Conservation (phyloP, 306 rosid species). For the Pueraria montana region DNA sequence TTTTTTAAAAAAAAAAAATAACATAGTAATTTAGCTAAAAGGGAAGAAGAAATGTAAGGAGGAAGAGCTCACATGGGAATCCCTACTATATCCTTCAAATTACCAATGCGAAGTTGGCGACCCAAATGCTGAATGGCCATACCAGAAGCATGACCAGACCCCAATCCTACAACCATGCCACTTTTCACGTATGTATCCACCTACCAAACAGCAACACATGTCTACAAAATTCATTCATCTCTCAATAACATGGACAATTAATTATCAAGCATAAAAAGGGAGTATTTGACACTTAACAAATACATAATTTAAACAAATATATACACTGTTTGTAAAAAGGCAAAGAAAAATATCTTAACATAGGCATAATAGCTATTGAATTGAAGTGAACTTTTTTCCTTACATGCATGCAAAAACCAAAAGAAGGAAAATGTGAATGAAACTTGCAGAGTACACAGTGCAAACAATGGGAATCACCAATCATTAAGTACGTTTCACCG, state of each 20-base stretch:
- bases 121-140: conserved; percentile 92
- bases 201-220: conserved; percentile 56
- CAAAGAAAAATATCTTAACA: not conserved
- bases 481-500: not conserved
- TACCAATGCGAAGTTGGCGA: conserved; percentile 78
- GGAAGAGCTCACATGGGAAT: conserved; percentile 79
- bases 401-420: not conserved
- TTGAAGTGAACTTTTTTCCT: conserved; percentile 17
- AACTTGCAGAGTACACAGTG: not conserved
- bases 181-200: conserved; percentile 79
- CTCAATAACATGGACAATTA: not conserved
- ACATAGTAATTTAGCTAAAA: not conserved
- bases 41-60: conserved; percentile 23
- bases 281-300: not conserved
- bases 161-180: conserved; percentile 91
- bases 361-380: not conserved
- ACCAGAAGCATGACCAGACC: conserved; percentile 83
- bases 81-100: conserved; percentile 78
- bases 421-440: not conserved
- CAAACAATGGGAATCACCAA: not conserved
- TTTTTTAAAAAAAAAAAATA: not conserved
- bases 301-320: not conserved
- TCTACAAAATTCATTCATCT: conserved; percentile 40
- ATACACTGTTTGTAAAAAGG: not conserved
- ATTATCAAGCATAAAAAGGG: not conserved